Evolutionary conservation across 1,284 basidiomycete species (phyloP), one percentile per base, ranked within the genome.

Genomic region (Cutaneotrichosporon dermatis): DNA sequence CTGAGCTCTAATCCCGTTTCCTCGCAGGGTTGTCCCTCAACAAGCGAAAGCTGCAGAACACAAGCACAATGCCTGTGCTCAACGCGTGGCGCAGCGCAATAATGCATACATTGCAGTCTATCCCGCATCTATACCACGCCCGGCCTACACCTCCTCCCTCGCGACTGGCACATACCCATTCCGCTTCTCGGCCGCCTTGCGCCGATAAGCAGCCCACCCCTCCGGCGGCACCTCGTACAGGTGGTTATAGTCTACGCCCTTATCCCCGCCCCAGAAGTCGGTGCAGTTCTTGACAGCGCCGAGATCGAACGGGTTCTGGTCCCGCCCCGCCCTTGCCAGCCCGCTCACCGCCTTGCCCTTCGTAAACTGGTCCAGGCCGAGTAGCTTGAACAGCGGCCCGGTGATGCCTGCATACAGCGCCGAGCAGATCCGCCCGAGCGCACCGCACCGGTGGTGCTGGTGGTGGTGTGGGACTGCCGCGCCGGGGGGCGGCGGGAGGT

Each of bases 341-440:
- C 92, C 92, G 66, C 89, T 86, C 3, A 88, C 88, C 0, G 90
- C 92, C 66, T 87, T 88, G 35, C 92, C 92, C 59, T 88, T 86
- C 13, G 94, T 96, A 79, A 97, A 98, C 51, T 92, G 80, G 75
- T 98, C 95, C 49, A 98, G 83, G 0, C 95, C 95, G 42, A 96
- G 84, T 1, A 98, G 82, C 73, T 88, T 88, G 80, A 98, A 86
- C 53, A 77, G 59, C 5, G 81, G 77, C 34, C 82, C 82, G 55
- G 66, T 70, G 36, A 69, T 66, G 36, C 58, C 60, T 35, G 63
- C 66, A 37, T 63, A 58, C 8, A 69, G 54, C 44, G 53, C 64
- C 42, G 60, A 57, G 56, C 70, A 73, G 42, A 71, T 60, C 15
- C 58, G 60, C 6, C 79, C 81, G 16, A 76, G 49, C 6, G 60